A percentile compares a stretch with the other conserved stretches of the same genome.
Conservation (phyloP, 305 asterid species). For the Salvia sclarea region DNA sequence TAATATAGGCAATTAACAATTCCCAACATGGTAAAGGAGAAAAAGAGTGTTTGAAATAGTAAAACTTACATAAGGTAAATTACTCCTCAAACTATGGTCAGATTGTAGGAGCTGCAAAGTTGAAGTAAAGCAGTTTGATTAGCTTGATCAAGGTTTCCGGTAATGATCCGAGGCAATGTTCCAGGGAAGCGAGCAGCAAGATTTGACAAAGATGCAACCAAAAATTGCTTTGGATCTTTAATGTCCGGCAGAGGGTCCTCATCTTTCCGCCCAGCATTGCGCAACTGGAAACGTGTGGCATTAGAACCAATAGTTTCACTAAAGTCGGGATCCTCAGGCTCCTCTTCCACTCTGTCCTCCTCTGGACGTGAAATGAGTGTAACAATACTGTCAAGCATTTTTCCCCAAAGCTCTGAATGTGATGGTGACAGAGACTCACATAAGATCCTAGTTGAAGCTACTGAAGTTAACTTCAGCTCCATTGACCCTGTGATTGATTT, state of each 20-base stretch:
- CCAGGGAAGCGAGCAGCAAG: slow-evolving; percentile 75
- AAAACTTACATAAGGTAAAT: slow-evolving; percentile 43
- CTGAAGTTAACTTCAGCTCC: slow-evolving; percentile 83
- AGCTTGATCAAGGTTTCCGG: slow-evolving; percentile 61
- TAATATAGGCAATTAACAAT: not conserved
- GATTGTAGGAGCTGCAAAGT: slow-evolving; percentile 65
- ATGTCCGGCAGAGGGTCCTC: slow-evolving; percentile 86
- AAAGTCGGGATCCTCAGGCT: slow-evolving; percentile 86
- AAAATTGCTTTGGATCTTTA: slow-evolving; percentile 76
- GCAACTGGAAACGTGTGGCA: slow-evolving; percentile 72
- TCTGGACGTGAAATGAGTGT: slow-evolving; percentile 84
- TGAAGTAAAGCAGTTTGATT: slow-evolving; percentile 78
- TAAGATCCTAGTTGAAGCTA: slow-evolving; percentile 75
- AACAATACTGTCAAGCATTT: slow-evolving; percentile 84
- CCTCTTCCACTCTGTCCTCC: slow-evolving; percentile 81
- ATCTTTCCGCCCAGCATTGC: slow-evolving; percentile 86
- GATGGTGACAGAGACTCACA: slow-evolving; percentile 64
- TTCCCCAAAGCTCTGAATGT: slow-evolving; percentile 74
- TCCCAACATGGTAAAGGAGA: slow-evolving; percentile 6
- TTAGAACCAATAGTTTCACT: slow-evolving; percentile 73
- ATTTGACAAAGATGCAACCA: slow-evolving; percentile 70
- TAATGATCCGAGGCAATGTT: slow-evolving; percentile 55
- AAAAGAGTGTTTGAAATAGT: slow-evolving; percentile 12
- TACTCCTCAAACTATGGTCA: slow-evolving; percentile 56
- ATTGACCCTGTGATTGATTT: slow-evolving; percentile 67